Evolutionary conservation across 805 yeast genomes (phyloP).

Genomic region (Schizosaccharomyces lindneri): DNA sequence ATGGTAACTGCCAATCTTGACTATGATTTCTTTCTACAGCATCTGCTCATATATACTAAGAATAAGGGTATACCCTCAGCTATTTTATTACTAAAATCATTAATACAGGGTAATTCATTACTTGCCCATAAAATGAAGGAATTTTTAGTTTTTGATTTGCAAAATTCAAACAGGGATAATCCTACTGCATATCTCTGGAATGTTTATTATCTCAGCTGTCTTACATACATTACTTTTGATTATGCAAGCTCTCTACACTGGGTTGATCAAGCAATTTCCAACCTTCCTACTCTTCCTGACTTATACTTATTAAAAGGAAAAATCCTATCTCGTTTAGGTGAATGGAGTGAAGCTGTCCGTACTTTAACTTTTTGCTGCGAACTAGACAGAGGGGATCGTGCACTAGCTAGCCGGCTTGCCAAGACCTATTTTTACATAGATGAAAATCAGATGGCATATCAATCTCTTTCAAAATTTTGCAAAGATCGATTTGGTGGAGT

Average conservation of each 20-base stretch:
- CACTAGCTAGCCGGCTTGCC: background rate
- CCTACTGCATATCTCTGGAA: background rate
- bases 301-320: background rate
- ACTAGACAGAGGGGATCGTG: background rate
- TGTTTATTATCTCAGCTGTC: background rate
- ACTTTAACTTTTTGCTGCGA: background rate
- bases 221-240: background rate
- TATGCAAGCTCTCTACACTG: background rate
- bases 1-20: background rate
- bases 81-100: background rate
- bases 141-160: background rate
- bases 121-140: background rate
- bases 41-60: background rate
- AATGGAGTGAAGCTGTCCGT: background rate
- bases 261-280: background rate
- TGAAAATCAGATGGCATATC: background rate
- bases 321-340: background rate
- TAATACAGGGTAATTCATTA: background rate
- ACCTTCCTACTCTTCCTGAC: background rate
- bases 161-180: background rate
- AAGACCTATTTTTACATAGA: background rate
- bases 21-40: background rate
- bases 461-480: background rate
- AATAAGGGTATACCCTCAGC: background rate
- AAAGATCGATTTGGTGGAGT: background rate